These are phyloP conservation scores for Cercospora zeae-maydis DNA, from an alignment of 2,329 filamentous ascomycete genomes.

Conservation along the genomic window DNA sequence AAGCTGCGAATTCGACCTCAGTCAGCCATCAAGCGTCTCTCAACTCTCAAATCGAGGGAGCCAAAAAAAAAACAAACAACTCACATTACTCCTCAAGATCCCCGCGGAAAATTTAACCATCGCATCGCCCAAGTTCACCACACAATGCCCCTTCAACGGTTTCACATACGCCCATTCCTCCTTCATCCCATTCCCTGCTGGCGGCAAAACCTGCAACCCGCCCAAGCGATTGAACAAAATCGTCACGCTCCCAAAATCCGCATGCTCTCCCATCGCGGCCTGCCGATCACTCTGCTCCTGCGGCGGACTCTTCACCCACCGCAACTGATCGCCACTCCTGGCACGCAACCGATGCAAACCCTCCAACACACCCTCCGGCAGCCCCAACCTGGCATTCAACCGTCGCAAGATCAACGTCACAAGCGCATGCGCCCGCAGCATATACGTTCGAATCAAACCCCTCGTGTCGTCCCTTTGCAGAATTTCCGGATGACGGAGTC, in stretches of 20 bases:
- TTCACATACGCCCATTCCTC: slow-evolving; percentile 52
- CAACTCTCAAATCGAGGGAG: not conserved
- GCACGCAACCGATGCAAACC: slow-evolving; percentile 46
- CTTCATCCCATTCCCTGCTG: slow-evolving; percentile 21
- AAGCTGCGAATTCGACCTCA: slow-evolving; percentile 4
- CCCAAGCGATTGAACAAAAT: slow-evolving; percentile 56
- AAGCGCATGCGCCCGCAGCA: slow-evolving; percentile 44
- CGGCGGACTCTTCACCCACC: slow-evolving; percentile 51
- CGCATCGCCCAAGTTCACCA: slow-evolving; percentile 50
- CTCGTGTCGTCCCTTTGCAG: slow-evolving; percentile 39
- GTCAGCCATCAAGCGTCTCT: not conserved
- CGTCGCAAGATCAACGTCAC: slow-evolving; percentile 45
- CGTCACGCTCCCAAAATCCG: slow-evolving; percentile 56
- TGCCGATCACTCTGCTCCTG: slow-evolving; percentile 42
- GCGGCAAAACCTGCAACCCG: slow-evolving; percentile 52
- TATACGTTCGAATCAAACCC: slow-evolving; percentile 43
- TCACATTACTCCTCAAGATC: slow-evolving; percentile 28
- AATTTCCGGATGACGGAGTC: slow-evolving; percentile 40
- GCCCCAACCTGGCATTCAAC: slow-evolving; percentile 45
- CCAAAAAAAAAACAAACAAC: not conserved
- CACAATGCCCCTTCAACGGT: slow-evolving; percentile 48
- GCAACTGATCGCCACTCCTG: slow-evolving; percentile 52
- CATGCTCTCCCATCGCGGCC: slow-evolving; percentile 52
- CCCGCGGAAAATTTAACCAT: slow-evolving; percentile 46
- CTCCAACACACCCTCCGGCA: slow-evolving; percentile 43